Percentiles rank a stretch among this genome's conserved stretches.
Evolutionary conservation across 768 basidiomycete species (phyloP).

Genomic region (Naematelia aurantialba): DNA sequence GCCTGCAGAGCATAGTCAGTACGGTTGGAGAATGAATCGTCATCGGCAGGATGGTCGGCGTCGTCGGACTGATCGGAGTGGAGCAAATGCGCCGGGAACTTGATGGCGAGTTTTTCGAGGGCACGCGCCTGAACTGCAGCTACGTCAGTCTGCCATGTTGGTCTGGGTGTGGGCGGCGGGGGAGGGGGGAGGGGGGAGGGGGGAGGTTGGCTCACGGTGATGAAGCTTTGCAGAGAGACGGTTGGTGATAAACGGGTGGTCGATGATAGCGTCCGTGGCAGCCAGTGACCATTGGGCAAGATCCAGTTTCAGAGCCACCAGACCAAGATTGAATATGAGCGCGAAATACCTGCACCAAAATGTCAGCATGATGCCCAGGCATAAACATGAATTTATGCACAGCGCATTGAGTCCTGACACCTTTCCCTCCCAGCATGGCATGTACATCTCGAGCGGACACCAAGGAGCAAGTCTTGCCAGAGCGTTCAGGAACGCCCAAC

Average conservation of each 20-base stretch:
- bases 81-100: background rate
- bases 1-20: background rate
- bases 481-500: background rate
- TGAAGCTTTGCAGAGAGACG: background rate
- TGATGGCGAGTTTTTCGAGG: background rate
- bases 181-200: no score
- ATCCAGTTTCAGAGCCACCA: background rate
- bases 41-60: no score
- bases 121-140: background rate
- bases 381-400: background rate
- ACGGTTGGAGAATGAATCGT: no score
- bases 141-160: no score
- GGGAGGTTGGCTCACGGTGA: background rate
- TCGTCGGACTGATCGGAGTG: no score
- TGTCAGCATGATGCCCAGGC: background rate
- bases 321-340: background rate
- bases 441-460: background rate
- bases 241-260: background rate
- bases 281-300: background rate
- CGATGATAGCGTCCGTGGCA: background rate
- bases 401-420: background rate
- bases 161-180: no score
- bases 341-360: background rate
- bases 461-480: background rate
- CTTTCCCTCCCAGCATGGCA: background rate